Percentiles rank a stretch among this genome's conserved stretches.
Conservation (phyloP, 1,284 basidiomycete genomes). For the Apiotrichum montevideense region DNA sequence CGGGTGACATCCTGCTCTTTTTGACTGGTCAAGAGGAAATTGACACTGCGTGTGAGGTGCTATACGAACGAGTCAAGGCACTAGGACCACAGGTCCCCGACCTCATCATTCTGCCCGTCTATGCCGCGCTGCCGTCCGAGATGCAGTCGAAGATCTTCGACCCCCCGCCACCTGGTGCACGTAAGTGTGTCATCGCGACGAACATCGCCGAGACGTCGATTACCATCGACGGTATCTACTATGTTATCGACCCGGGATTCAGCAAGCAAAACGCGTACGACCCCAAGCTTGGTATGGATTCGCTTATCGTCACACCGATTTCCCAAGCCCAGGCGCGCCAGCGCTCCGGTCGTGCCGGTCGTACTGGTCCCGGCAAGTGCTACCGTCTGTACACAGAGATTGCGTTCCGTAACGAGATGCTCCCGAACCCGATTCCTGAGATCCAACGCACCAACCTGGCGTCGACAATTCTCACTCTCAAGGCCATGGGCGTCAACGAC, state of each 20-base stretch:
- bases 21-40: slow-evolving; percentile 98
- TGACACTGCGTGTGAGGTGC: slow-evolving; percentile 92
- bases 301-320: slow-evolving; percentile 96
- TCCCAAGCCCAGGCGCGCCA: slow-evolving; percentile 97
- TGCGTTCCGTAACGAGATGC: slow-evolving; percentile 96
- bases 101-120: slow-evolving; percentile 91
- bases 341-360: slow-evolving; percentile 88
- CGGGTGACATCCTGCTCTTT: slow-evolving; percentile 93
- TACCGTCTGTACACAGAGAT: slow-evolving; percentile 97
- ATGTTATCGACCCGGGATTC: slow-evolving; percentile 97
- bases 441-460: slow-evolving; percentile 94
- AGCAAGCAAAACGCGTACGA: slow-evolving; percentile 99
- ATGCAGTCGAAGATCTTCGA: slow-evolving; percentile 98
- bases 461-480: slow-evolving; percentile 87
- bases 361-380: slow-evolving; percentile 97
- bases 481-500: slow-evolving; percentile 99
- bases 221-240: slow-evolving; percentile 98
- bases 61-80: slow-evolving; percentile 97
- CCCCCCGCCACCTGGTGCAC: slow-evolving; percentile 88
- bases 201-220: slow-evolving; percentile 98
- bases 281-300: slow-evolving; percentile 96
- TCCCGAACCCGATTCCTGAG: slow-evolving; percentile 95
- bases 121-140: slow-evolving; percentile 94
- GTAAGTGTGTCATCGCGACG: slow-evolving; percentile 96
- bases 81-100: slow-evolving; percentile 95